Evolutionary conservation across 192 early-diverging fungal species (phyloP).

Genomic region (Ambispora gerdemannii): DNA sequence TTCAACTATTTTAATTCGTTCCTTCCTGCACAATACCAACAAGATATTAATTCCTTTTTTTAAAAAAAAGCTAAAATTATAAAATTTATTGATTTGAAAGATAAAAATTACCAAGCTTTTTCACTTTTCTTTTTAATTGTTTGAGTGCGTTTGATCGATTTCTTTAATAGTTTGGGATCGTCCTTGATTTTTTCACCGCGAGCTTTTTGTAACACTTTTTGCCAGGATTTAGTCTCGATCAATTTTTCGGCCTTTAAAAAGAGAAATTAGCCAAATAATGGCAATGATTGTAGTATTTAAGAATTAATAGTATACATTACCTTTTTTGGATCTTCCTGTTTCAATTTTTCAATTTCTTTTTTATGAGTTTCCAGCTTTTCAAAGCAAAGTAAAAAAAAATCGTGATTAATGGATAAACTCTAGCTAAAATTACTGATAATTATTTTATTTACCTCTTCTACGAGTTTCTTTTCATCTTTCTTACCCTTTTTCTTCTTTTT

Average conservation of each 20-base stretch:
- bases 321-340: slow-evolving; percentile 59
- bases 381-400: not conserved
- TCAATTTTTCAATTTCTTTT: slow-evolving; percentile 72
- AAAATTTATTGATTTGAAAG: not conserved
- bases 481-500: slow-evolving; percentile 67
- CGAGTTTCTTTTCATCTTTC: slow-evolving; percentile 57
- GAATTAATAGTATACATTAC: slow-evolving; percentile 37
- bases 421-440: not conserved
- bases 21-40: slow-evolving; percentile 30
- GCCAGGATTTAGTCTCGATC: slow-evolving; percentile 79
- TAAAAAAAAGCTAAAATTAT: not conserved
- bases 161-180: slow-evolving; percentile 84
- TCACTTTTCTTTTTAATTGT: slow-evolving; percentile 81
- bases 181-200: slow-evolving; percentile 92
- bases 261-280: not conserved
- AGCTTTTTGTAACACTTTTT: slow-evolving; percentile 73
- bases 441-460: slow-evolving; percentile 50
- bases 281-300: not conserved
- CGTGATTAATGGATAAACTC: not conserved
- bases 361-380: slow-evolving; percentile 61
- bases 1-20: slow-evolving; percentile 65
- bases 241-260: slow-evolving; percentile 53
- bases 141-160: slow-evolving; percentile 83
- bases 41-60: not conserved
- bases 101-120: slow-evolving; percentile 64